A percentile compares a stretch with the other conserved stretches of the same genome.
phyloP scores from a whole-genome alignment of 495 filamentous ascomycete species.

The Rusavskia elegans region DNA sequence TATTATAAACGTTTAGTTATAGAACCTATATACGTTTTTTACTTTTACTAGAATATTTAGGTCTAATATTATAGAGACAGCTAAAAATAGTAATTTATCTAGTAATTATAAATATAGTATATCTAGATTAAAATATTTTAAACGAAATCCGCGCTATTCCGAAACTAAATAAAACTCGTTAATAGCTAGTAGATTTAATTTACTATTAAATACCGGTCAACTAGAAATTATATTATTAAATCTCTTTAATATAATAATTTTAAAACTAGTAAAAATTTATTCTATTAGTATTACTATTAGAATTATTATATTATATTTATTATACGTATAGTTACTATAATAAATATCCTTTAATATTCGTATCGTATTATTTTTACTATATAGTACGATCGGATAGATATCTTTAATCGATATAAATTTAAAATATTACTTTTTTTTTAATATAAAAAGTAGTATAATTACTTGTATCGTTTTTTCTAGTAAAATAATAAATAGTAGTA shows the following conservation, averaged over 20 bases:
- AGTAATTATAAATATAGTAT: neutral
- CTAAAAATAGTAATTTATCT: neutral
- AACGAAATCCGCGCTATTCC: neutral
- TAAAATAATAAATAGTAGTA: slow-evolving; percentile 1
- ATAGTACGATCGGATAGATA: neutral
- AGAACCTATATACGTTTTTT: neutral
- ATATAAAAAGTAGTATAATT: neutral
- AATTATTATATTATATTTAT: neutral
- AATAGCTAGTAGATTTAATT: slow-evolving; percentile 4
- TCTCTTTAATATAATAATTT: slow-evolving; percentile 5
- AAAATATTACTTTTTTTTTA: slow-evolving; percentile 1
- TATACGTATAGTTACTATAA: neutral
- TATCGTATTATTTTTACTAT: neutral
- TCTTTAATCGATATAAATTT: slow-evolving; percentile 1
- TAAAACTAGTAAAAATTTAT: slow-evolving; percentile 7
- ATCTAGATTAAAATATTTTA: neutral
- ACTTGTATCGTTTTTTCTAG: slow-evolving; percentile 1
- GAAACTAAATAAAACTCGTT: slow-evolving; percentile 1
- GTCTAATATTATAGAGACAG: neutral
- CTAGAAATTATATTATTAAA: neutral
- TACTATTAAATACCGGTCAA: neutral
- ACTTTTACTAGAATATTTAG: neutral
- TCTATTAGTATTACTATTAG: neutral
- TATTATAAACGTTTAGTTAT: neutral
- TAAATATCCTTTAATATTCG: neutral